Evolutionary conservation across 1,284 basidiomycete genomes (phyloP).

Genomic region (Somion occarium): DNA sequence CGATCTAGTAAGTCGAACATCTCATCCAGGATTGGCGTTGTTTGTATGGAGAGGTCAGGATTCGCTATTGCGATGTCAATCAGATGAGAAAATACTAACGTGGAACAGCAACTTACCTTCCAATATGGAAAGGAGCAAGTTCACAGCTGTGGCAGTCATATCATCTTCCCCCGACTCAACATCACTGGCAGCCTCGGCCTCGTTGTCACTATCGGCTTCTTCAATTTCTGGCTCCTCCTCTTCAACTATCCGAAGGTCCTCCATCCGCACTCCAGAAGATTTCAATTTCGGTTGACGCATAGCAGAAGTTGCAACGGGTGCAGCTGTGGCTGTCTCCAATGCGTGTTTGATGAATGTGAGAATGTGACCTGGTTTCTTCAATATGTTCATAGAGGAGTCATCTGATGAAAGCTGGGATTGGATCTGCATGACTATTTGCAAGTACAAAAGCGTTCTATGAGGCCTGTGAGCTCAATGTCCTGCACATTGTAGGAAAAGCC

Average conservation of each 20-base stretch:
- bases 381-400: conserved; percentile 56
- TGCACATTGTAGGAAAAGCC: conserved; percentile 13
- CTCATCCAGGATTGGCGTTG: conserved; percentile 60
- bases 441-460: conserved; percentile 50
- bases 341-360: conserved; percentile 78
- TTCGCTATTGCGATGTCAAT: conserved; percentile 46
- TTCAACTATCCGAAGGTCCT: conserved; percentile 41
- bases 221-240: conserved; percentile 24
- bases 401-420: conserved; percentile 58
- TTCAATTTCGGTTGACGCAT: conserved; percentile 14
- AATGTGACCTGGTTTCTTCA: conserved; percentile 68
- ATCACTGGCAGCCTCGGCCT: conserved; percentile 48
- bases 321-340: conserved; percentile 28
- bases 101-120: conserved; percentile 55
- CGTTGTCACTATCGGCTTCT: conserved; percentile 43
- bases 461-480: conserved; percentile 16
- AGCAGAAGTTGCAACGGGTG: conserved; percentile 12
- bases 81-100: not conserved
- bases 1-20: conserved; percentile 67
- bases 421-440: conserved; percentile 78
- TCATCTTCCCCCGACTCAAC: conserved; percentile 41
- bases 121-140: conserved; percentile 73
- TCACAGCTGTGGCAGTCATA: conserved; percentile 72
- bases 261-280: conserved; percentile 28
- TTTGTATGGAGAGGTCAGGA: conserved; percentile 56